Conservation (phyloP, 331 rosid genomes). For the Pyrus hybrid region DNA sequence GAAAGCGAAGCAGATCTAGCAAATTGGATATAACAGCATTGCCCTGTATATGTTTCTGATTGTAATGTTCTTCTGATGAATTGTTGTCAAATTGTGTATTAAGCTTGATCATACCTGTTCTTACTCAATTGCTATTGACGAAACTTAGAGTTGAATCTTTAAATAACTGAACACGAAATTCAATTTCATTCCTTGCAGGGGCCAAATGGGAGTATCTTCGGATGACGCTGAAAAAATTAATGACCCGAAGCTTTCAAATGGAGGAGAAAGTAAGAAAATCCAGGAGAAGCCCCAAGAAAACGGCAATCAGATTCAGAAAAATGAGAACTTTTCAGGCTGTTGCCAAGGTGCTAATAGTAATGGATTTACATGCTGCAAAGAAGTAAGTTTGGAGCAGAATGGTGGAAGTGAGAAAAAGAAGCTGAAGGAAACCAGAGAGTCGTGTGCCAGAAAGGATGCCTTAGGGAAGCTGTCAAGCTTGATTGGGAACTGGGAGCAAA, state of each 20-base stretch:
- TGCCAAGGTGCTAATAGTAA: conserved; percentile 59
- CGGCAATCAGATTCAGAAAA: conserved; percentile 26
- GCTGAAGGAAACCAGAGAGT: conserved; percentile 17
- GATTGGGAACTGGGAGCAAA: conserved; percentile 44
- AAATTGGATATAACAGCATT: neutral
- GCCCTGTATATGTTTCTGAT: too few species aligned
- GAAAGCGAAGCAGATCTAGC: neutral
- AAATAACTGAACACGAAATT: neutral
- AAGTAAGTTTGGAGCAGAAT: conserved; percentile 38
- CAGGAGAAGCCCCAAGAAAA: conserved; percentile 28
- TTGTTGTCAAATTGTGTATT: too few species aligned
- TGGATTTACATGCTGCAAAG: conserved; percentile 81
- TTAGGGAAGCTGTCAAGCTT: conserved; percentile 23
- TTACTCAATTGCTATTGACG: neutral
- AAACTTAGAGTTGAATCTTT: neutral
- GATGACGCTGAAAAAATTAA: conserved; percentile 28
- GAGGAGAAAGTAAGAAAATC: conserved; percentile 29
- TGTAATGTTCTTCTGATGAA: too few species aligned
- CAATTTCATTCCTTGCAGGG: conserved; percentile 42
- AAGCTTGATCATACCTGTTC: too few species aligned
- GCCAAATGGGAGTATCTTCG: conserved; percentile 59
- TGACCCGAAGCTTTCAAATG: conserved; percentile 49
- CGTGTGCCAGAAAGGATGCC: conserved; percentile 25
- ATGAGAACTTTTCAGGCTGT: conserved; percentile 52
- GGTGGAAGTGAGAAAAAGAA: conserved; percentile 18